A percentile compares a stretch with the other conserved stretches of the same genome.
These are phyloP conservation scores for Cronartium ribicola DNA, from an alignment of 1,284 basidiomycete species.

Conservation along the genomic window DNA sequence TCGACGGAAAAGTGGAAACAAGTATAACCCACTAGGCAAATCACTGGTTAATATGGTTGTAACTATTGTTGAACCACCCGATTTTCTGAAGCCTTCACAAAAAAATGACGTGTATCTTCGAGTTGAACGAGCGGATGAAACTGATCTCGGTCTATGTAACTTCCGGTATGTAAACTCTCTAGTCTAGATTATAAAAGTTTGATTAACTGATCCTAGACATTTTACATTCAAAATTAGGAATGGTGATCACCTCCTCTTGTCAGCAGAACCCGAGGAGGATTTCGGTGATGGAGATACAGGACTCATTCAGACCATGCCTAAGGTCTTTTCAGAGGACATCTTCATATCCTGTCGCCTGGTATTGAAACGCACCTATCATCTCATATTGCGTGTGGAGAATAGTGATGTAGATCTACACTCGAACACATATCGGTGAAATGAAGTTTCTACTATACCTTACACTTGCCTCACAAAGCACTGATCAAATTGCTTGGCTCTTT, in stretches of 20 bases:
- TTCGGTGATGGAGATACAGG: neutral
- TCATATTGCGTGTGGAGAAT: neutral
- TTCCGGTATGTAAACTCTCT: neutral
- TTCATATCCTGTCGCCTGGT: conserved; percentile 5
- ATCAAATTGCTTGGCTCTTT: neutral
- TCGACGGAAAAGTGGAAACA: neutral
- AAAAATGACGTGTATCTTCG: neutral
- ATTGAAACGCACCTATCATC: neutral
- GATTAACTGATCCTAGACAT: neutral
- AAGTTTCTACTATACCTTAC: neutral
- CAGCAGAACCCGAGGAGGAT: neutral
- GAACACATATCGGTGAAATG: neutral
- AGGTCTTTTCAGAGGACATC: neutral
- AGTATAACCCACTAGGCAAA: neutral
- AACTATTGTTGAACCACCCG: neutral
- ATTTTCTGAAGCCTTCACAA: neutral
- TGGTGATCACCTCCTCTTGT: conserved; percentile 9
- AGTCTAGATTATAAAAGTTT: neutral
- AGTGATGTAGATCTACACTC: neutral
- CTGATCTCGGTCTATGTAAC: neutral
- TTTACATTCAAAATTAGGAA: neutral
- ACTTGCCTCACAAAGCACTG: neutral
- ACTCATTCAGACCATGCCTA: neutral
- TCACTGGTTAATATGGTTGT: neutral
- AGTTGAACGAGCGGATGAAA: neutral